Conservation (phyloP, 2,329 filamentous ascomycete genomes). For the Cadophora luteo-olivacea region DNA sequence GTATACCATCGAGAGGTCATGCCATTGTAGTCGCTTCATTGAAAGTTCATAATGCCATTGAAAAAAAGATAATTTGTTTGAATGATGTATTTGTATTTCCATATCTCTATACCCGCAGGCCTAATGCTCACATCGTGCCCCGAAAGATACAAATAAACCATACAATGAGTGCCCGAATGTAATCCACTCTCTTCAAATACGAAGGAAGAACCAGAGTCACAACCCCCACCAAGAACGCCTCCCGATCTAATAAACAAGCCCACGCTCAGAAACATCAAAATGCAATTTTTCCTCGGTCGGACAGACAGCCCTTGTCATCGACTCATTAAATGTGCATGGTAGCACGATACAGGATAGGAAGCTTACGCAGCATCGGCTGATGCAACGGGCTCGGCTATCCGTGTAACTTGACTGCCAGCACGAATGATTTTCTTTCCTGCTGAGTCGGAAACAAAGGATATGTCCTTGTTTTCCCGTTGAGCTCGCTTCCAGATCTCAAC, state of each 20-base stretch:
- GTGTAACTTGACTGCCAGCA: conserved; percentile 85
- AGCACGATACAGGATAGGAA: conserved; percentile 11
- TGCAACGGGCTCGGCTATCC: conserved; percentile 78
- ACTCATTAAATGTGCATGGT: conserved; percentile 27
- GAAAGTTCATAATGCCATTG: not conserved
- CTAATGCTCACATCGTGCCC: conserved; percentile 3
- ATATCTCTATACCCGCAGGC: conserved; percentile 17
- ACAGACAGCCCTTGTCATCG: conserved; percentile 25
- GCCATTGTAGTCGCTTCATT: no score
- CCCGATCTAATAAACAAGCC: conserved; percentile 23
- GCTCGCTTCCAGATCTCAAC: conserved; percentile 94
- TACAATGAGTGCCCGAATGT: conserved; percentile 16
- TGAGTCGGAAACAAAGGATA: conserved; percentile 80
- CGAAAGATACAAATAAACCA: conserved; percentile 1
- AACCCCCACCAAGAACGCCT: conserved; percentile 13
- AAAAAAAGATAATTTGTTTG: not conserved
- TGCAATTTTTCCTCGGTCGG: conserved; percentile 20
- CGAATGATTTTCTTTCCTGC: conserved; percentile 83
- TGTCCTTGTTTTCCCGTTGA: conserved; percentile 83
- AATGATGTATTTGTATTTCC: conserved; percentile 8
- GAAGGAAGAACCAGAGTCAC: not conserved
- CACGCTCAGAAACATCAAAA: conserved; percentile 23
- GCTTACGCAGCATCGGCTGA: conserved; percentile 81
- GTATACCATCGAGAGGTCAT: no score
- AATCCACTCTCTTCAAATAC: conserved; percentile 10